Conservation (phyloP, 176 grass and related monocot genomes). For the Oryza punctata region DNA sequence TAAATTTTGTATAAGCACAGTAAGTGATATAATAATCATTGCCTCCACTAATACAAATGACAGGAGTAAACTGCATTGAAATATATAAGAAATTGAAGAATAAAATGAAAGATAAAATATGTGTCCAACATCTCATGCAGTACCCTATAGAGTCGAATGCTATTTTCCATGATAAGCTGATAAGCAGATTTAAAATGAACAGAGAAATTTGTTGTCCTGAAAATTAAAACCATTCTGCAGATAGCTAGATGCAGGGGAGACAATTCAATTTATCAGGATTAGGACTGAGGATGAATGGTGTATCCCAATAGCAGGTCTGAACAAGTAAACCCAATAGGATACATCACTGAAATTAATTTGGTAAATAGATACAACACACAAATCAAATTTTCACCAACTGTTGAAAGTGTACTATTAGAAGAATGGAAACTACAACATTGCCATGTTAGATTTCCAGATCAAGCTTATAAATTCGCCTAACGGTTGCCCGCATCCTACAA, state of each 20-base stretch:
- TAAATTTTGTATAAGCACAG: conserved; percentile 31
- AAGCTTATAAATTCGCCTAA: background rate
- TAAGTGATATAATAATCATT: background rate
- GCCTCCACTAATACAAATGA: background rate
- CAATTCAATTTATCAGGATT: background rate
- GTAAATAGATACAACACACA: background rate
- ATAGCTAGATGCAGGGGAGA: background rate
- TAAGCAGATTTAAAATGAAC: background rate
- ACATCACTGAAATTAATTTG: background rate
- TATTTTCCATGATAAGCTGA: background rate
- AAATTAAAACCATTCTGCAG: background rate
- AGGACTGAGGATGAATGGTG: background rate
- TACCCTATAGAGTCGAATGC: background rate
- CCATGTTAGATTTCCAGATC: background rate
- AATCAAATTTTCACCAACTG: background rate
- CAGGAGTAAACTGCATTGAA: background rate
- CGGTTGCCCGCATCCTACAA: background rate
- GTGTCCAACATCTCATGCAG: background rate
- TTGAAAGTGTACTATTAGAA: background rate
- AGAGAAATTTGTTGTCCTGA: background rate
- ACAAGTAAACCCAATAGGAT: background rate
- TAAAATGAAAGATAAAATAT: background rate
- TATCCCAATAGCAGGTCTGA: background rate
- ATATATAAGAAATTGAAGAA: background rate
- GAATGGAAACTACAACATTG: background rate